These are phyloP conservation scores for Saitozyma sp. DNA, from an alignment of 768 basidiomycete species.

Conservation along the genomic window DNA sequence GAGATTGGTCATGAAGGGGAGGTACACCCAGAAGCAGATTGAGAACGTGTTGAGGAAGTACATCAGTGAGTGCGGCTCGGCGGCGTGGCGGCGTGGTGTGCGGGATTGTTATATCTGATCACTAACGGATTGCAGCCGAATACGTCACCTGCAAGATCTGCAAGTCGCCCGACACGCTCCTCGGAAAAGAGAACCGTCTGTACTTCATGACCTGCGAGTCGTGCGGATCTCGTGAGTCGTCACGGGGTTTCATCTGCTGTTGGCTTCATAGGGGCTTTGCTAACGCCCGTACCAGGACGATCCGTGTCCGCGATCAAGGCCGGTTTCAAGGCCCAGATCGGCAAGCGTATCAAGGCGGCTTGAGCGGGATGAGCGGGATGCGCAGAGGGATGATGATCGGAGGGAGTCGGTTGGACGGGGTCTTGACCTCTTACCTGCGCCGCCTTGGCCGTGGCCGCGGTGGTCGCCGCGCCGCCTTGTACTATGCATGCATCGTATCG, in stretches of 20 bases:
- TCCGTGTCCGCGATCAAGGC: slow-evolving; percentile 97
- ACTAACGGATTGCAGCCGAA: slow-evolving; percentile 64
- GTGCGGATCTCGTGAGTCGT: slow-evolving; percentile 48
- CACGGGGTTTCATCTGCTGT: neutral
- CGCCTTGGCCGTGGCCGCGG: no score
- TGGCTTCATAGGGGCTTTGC: no score
- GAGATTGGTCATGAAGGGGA: slow-evolving; percentile 92
- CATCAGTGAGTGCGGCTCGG: slow-evolving; percentile 66
- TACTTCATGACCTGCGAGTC: slow-evolving; percentile 69
- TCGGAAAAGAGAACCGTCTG: slow-evolving; percentile 97
- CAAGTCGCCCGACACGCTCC: slow-evolving; percentile 95
- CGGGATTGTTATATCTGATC: neutral
- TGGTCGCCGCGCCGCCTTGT: no score
- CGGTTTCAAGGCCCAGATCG: slow-evolving; percentile 87
- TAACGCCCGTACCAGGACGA: slow-evolving; percentile 62
- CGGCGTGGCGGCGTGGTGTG: no score
- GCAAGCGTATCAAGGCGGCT: slow-evolving; percentile 49
- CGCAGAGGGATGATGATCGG: no score
- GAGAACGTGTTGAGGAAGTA: slow-evolving; percentile 95
- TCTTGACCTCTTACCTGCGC: no score
- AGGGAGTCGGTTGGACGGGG: no score
- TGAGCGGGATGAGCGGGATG: slow-evolving; percentile 23
- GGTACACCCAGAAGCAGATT: slow-evolving; percentile 97
- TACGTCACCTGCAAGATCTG: slow-evolving; percentile 99
- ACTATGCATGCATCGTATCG: no score